phyloP scores from a whole-genome alignment of 2,329 filamentous ascomycete genomes.

The Arthrobotrys sphaeroides region DNA sequence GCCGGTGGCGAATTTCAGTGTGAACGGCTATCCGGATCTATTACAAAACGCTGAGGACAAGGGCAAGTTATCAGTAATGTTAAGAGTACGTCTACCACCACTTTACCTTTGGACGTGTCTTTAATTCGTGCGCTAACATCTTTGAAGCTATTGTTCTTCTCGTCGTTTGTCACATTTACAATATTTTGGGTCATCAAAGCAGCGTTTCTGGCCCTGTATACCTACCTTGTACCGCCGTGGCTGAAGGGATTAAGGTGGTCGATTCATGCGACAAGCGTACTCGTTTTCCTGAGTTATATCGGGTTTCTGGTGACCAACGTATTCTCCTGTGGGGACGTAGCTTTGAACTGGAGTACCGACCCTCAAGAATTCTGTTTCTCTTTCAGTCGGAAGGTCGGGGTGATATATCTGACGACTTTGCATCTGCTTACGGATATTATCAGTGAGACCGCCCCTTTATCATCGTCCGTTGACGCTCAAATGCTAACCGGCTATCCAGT shows the following conservation, averaged over 20 bases:
- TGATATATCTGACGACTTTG: slow-evolving; percentile 45
- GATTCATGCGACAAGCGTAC: slow-evolving; percentile 33
- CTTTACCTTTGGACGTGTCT: background rate
- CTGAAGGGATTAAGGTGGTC: slow-evolving; percentile 32
- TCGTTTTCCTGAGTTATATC: slow-evolving; percentile 46
- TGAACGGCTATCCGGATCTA: slow-evolving; percentile 32
- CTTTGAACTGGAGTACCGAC: slow-evolving; percentile 47
- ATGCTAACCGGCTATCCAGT: slow-evolving; percentile 11
- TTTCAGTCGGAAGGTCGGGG: slow-evolving; percentile 29
- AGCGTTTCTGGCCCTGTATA: slow-evolving; percentile 48
- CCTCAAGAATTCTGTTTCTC: slow-evolving; percentile 46
- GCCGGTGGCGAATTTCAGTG: slow-evolving; percentile 47
- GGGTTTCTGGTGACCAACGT: slow-evolving; percentile 47
- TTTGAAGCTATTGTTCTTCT: slow-evolving; percentile 46
- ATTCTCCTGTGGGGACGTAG: slow-evolving; percentile 47
- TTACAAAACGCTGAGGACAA: slow-evolving; percentile 31
- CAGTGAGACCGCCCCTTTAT: background rate
- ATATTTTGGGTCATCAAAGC: slow-evolving; percentile 50
- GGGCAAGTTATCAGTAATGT: slow-evolving; percentile 22
- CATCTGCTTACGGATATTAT: slow-evolving; percentile 50
- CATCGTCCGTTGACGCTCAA: background rate
- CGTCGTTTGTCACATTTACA: slow-evolving; percentile 50
- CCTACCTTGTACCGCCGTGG: slow-evolving; percentile 49
- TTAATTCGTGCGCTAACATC: background rate
- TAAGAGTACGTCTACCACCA: slow-evolving; percentile 16